These are phyloP conservation scores for Wickerhamiella lipophila DNA, from an alignment of 805 yeast genomes.

Conservation along the genomic window DNA sequence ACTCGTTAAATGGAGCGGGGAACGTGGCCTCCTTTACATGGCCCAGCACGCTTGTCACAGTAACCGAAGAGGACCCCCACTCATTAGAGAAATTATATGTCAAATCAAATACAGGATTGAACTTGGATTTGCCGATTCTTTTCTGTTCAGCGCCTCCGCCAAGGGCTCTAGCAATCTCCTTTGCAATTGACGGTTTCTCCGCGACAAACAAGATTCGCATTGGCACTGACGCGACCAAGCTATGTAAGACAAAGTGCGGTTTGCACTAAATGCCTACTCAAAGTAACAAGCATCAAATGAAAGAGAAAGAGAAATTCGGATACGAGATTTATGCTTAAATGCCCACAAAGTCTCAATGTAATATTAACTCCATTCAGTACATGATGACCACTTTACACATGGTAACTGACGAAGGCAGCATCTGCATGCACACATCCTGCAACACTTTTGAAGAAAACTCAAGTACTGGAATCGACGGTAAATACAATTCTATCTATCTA, in stretches of 20 bases:
- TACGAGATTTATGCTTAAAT: too few species aligned
- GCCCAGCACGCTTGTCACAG: constrained; percentile 89
- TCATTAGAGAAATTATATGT: constrained; percentile 45
- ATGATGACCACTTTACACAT: too few species aligned
- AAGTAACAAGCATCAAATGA: too few species aligned
- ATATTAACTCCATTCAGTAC: too few species aligned
- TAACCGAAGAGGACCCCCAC: constrained; percentile 58
- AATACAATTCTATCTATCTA: too few species aligned
- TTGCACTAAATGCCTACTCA: too few species aligned
- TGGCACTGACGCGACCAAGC: neutral
- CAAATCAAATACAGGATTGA: constrained; percentile 70
- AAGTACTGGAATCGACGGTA: too few species aligned
- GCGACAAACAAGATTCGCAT: constrained; percentile 82
- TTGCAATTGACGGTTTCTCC: constrained; percentile 91
- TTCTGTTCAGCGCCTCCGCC: constrained; percentile 53
- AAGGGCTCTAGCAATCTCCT: constrained; percentile 59
- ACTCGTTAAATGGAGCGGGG: constrained; percentile 51
- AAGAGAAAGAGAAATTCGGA: too few species aligned
- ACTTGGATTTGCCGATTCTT: constrained; percentile 42
- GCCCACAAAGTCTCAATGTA: too few species aligned
- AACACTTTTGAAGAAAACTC: too few species aligned
- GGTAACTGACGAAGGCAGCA: too few species aligned
- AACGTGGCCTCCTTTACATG: constrained; percentile 62
- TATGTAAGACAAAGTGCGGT: neutral
- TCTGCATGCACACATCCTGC: too few species aligned